These are phyloP conservation scores for Talaromyces albobiverticillius DNA, from an alignment of 2,329 filamentous ascomycete species.

Conservation along the genomic window DNA sequence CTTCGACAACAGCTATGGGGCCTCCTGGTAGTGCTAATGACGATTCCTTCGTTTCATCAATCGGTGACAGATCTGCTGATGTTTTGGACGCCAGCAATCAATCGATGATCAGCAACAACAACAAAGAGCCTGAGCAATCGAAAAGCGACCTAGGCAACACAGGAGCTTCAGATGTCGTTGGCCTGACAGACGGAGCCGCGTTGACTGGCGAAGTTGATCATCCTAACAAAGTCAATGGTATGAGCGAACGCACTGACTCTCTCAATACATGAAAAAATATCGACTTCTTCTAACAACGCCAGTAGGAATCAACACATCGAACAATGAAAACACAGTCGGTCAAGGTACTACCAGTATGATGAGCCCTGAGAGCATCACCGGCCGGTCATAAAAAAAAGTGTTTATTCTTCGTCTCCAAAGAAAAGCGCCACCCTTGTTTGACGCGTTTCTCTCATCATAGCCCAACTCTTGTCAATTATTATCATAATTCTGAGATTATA, in stretches of 20 bases:
- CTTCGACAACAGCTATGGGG: constrained; percentile 2
- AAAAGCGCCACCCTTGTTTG: background rate
- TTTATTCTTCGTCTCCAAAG: constrained; percentile 16
- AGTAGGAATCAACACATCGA: constrained; percentile 7
- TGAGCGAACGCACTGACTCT: constrained; percentile 36
- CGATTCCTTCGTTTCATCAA: constrained; percentile 16
- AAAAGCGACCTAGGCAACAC: constrained; percentile 23
- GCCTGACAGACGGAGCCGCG: background rate
- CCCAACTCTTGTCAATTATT: background rate
- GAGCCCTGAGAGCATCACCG: constrained; percentile 74
- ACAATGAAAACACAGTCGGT: constrained; percentile 44
- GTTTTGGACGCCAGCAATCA: constrained; percentile 29
- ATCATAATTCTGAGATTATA: background rate
- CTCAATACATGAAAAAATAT: constrained; percentile 55
- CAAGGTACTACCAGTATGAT: constrained; percentile 66
- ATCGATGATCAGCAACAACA: background rate
- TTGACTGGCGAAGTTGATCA: constrained; percentile 16
- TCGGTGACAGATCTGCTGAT: constrained; percentile 21
- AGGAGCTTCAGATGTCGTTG: constrained; percentile 16
- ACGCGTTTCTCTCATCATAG: background rate
- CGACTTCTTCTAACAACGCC: constrained; percentile 57
- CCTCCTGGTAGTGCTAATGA: constrained; percentile 25
- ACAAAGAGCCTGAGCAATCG: constrained; percentile 3
- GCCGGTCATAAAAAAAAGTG: constrained; percentile 25
- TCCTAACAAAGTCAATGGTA: constrained; percentile 31